Percentiles rank a stretch among this genome's conserved stretches.
Evolutionary conservation across 2,329 filamentous ascomycete species (phyloP).

Genomic region (Trichothecium sympodiale): DNA sequence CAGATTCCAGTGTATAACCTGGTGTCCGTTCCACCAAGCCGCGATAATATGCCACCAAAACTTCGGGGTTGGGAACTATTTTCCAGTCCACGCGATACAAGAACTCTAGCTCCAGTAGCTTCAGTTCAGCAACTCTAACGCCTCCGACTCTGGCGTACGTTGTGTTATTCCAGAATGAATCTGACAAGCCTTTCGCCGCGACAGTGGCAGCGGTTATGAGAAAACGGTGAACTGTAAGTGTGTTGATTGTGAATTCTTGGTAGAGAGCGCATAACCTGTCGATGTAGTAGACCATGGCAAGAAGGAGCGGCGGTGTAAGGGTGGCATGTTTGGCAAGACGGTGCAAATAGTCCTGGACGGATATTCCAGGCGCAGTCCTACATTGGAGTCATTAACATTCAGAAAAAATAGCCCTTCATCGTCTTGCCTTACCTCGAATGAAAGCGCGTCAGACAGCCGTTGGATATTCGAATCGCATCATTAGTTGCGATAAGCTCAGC

Average conservation of each 20-base stretch:
- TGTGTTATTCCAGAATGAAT: constrained; percentile 97
- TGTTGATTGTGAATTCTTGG: constrained; percentile 91
- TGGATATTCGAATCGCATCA: constrained; percentile 64
- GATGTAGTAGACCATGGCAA: constrained; percentile 99
- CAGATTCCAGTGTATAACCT: constrained; percentile 39
- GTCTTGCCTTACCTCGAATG: constrained; percentile 62
- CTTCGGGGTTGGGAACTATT: constrained; percentile 91
- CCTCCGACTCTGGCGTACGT: constrained; percentile 92
- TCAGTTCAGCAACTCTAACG: constrained; percentile 80
- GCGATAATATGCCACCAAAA: constrained; percentile 85
- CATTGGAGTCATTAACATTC: constrained; percentile 11
- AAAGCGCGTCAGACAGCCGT: constrained; percentile 82
- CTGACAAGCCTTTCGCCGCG: constrained; percentile 88
- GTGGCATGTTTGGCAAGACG: constrained; percentile 90
- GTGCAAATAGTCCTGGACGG: constrained; percentile 86
- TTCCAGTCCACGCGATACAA: constrained; percentile 88
- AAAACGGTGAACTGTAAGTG: constrained; percentile 91
- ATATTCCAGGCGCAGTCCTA: constrained; percentile 72
- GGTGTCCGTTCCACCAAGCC: constrained; percentile 63
- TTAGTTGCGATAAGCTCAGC: constrained; percentile 91
- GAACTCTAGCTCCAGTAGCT: constrained; percentile 86
- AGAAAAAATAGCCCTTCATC: not conserved
- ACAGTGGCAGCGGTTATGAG: constrained; percentile 93
- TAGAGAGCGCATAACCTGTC: constrained; percentile 88
- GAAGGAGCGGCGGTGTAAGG: constrained; percentile 80